Evolutionary conservation across 352 stramenopile species (phyloP), one percentile per base, ranked within the genome.

Genomic region (Globisporangium orthogonon): DNA sequence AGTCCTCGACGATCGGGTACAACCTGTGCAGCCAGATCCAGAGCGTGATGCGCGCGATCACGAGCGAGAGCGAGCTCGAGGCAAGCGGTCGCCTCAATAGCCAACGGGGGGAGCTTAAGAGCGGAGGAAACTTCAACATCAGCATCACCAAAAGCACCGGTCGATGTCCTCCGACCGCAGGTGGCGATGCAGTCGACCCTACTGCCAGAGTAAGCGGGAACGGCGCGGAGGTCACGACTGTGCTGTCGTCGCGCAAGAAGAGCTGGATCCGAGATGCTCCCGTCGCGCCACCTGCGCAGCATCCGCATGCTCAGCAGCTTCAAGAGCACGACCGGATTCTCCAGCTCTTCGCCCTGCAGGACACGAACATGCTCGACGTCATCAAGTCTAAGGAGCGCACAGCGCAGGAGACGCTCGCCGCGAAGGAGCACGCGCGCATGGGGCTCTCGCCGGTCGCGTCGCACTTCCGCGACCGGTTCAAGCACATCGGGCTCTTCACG

Each of bases 371-470:
- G 58, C 47, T 83, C 28, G 68, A 71, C 9, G 64, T 89, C 14
- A 87, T 91, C 65, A 73, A 73, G 62, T 87, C 67, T 61, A 82
- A 87, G 44, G 75, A 91, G 63, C 84, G 76, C 30, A 69, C 73
- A 3, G 70, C 43, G 5, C 54, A 70, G 35, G 62, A 65, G 0
- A 68, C 68, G 31, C 14, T 71, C 18, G 67, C 60, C 14, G 65
- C 72, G 5, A 62, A 82, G n/a, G 66, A 70, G 10, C 72, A 87
- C 54, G 67, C 65, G 1, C 63, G 62, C 28, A 55, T 73, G 17
- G 65, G 60, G 6, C 54, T 91, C n/a, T 87, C 73, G 3, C 73
- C 73, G 4, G 60, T 73, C 1, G 74, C 74, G 0, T 64, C 70
- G 48, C 72, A 82, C 14, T 83, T 90, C 50, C 80, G 80, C 17